Evolutionary conservation across 2,329 filamentous ascomycete species (phyloP), one percentile per base, ranked within the genome.

Genomic region (Trichoderma sp.): DNA sequence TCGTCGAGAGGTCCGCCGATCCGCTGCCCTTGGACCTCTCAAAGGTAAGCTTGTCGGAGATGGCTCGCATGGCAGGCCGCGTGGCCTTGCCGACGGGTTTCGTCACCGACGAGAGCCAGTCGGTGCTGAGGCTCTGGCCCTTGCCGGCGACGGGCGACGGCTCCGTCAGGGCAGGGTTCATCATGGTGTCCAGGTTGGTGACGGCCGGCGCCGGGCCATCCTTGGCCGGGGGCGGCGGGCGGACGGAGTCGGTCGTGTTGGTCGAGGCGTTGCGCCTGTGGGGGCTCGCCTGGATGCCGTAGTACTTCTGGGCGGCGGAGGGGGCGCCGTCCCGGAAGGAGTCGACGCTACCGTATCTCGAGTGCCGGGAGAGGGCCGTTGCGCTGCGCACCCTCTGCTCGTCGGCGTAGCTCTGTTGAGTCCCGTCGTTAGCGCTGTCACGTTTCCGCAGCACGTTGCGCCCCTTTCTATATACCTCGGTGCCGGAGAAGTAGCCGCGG

Each of bases 401-500:
- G 61, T 93, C 90, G 5, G 88, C 82, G 73, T 92, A 90, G 77
- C 91, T 96, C 14, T 90, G 87, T 70, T 90, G 89, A 54, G 88
- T 84, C 44, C 89, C 88, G 75, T 92, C 86, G 30, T 78, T 79
- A 55, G 65, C 77, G 67, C 86, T 88, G 66, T 88, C 86, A 65
- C 91, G 88, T 78, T 95, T 96, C 76, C 91, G 92, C 69, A 97
- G 80, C 54, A 95, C 82, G 73, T 92, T 96, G 52, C 91, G 86
- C 71, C 86, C 88, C 65, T 90, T 87, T 50, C 85, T 85, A 68
- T 97, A 93, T 12, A 88, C 82, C 72, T 98, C 94, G 17, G 90
- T 90, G 3, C 93, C 92, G 7, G 94, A 97, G 74, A 97, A 97
- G 76, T 98, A 98, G 26, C 93, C 94, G 43, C 92, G 86, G 72